Evolutionary conservation across 352 stramenopile genomes (phyloP), one percentile per base, ranked within the genome.

Genomic region (Blastocystis sp.): DNA sequence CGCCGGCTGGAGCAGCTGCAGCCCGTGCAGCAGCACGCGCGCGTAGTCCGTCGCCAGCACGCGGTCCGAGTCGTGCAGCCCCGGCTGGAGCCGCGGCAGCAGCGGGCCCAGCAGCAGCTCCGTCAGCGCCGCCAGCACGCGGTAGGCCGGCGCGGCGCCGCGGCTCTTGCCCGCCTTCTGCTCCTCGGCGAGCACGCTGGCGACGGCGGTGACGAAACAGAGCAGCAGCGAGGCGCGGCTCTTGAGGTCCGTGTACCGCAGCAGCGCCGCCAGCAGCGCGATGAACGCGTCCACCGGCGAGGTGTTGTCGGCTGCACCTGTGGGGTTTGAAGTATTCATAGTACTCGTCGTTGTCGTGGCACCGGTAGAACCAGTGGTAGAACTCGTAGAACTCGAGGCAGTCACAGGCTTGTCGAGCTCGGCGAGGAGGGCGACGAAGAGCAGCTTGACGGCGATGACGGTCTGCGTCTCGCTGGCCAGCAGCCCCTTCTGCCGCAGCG

Each of bases 381-480:
- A 34, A 34, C 28, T 34, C 2, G 21, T 28, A 7, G 45, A 28
- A 41, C 19, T 60, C 3, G 28, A 53, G 23, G 74, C 34, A 19
- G 52, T 41, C 19, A 69, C 34, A 2, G 40, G 19, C 17, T 19
- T 38, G 9, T 11, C 23, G 11, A 40, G 5, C 45, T 59, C 17
- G 61, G 67, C 40, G 4, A 84, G 74, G 9, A 59, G 52, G 2
- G 74, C 28, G 14, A 70, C n/a, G 4, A 84, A 48, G 1, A 84
- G 74, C 21, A 84, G 74, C 10, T 53, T 52, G 1, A 84, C 19
- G 1, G 28, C 56, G 21, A 84, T 38, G 1, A 84, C 74, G 3
- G 74, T 84, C 41, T 84, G 74, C 5, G 74, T 70, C 60, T 84
- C 74, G 21, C 52, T 69, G 17, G 65, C 52, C 17, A 84, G 34